Percentiles rank a stretch among this genome's conserved stretches.
Conservation (phyloP, 257 asterid genomes). For the Cinchona pubescens region DNA sequence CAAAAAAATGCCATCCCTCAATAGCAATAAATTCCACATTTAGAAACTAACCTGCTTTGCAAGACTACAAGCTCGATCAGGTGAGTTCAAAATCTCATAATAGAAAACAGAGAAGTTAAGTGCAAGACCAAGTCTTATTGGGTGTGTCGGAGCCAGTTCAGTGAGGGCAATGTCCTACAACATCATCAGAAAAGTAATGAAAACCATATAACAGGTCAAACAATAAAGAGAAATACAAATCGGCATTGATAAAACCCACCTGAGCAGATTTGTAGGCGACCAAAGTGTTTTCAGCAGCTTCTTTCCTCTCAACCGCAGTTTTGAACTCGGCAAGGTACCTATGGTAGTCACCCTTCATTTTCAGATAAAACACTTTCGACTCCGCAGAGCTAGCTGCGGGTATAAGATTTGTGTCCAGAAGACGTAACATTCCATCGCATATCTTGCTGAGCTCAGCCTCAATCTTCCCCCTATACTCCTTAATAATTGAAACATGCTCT, state of each 20-base stretch:
- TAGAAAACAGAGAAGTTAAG: conserved; percentile 37
- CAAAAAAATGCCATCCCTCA: not conserved
- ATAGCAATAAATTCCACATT: not conserved
- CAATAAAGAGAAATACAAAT: not conserved
- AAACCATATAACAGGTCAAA: not conserved
- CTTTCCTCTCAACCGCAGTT: conserved; percentile 31
- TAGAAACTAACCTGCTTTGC: conserved; percentile 31
- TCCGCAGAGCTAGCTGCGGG: conserved; percentile 24
- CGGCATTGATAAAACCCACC: conserved; percentile 13
- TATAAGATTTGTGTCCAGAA: conserved; percentile 31
- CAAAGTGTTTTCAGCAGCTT: conserved; percentile 35
- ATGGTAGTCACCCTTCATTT: conserved; percentile 37
- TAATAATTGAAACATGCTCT: conserved; percentile 18
- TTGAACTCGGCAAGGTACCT: conserved; percentile 33
- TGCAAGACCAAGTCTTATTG: conserved; percentile 37
- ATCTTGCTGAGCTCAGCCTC: conserved; percentile 33
- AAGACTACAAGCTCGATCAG: conserved; percentile 33
- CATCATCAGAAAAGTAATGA: conserved; percentile 3
- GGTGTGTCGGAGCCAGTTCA: conserved; percentile 34
- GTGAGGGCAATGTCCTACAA: conserved; percentile 29
- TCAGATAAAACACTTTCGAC: conserved; percentile 37
- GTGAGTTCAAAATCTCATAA: conserved; percentile 32
- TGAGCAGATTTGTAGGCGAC: conserved; percentile 34
- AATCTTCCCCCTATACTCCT: conserved; percentile 25
- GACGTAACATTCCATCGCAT: conserved; percentile 28